These are phyloP conservation scores for Lunasporangiospora selenospora DNA, from an alignment of 192 early-diverging fungal genomes.

Conservation along the genomic window DNA sequence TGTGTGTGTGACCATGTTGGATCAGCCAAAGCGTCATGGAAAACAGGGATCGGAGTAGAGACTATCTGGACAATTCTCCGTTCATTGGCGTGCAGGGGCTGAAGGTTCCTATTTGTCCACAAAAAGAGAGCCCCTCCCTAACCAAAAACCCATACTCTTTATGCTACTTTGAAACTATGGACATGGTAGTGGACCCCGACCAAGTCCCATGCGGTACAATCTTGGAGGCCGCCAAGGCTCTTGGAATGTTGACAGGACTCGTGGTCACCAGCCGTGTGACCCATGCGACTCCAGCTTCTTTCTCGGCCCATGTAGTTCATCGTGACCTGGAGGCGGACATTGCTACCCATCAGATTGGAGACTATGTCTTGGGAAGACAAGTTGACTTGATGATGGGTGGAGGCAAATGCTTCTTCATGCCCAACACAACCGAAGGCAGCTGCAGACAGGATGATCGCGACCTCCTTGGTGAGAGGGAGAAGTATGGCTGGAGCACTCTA, in stretches of 20 bases:
- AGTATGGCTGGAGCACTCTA: constrained; percentile 68
- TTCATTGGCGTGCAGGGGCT: neutral
- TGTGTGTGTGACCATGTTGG: too few relatives aligned
- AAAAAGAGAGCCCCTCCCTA: too few relatives aligned
- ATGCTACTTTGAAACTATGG: too few relatives aligned
- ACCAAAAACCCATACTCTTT: too few relatives aligned
- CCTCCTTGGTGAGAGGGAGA: constrained; percentile 61
- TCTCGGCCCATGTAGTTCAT: constrained; percentile 81
- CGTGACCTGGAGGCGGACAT: constrained; percentile 88
- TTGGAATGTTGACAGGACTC: constrained; percentile 85
- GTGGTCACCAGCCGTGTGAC: constrained; percentile 96
- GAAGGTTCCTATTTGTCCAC: neutral
- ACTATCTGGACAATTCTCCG: too few relatives aligned
- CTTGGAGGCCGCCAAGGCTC: constrained; percentile 90
- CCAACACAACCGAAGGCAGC: constrained; percentile 64
- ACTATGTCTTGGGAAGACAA: constrained; percentile 81
- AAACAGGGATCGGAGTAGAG: too few relatives aligned
- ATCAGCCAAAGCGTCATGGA: too few relatives aligned
- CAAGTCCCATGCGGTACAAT: constrained; percentile 88
- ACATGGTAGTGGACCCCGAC: constrained; percentile 68
- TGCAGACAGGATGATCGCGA: constrained; percentile 83
- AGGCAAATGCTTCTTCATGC: constrained; percentile 89
- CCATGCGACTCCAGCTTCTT: constrained; percentile 87
- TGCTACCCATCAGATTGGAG: constrained; percentile 90
- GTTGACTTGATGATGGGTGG: constrained; percentile 94